phyloP scores from a whole-genome alignment of 2,329 filamentous ascomycete genomes.

The Harringtonia lauricola region DNA sequence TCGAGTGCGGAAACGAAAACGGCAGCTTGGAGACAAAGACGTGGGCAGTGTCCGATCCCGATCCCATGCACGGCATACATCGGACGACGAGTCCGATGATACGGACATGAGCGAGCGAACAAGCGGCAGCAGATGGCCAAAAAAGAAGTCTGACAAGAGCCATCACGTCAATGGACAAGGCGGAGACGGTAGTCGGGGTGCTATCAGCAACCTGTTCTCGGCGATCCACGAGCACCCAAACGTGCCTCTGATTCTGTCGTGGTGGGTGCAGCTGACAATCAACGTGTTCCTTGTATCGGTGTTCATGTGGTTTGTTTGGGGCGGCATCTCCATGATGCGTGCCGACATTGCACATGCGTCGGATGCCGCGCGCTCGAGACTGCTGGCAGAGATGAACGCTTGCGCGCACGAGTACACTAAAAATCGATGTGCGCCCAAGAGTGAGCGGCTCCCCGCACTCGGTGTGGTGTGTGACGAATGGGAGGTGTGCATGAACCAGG shows the following conservation, averaged over 20 bases:
- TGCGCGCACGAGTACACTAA: constrained; percentile 64
- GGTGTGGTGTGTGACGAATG: constrained; percentile 65
- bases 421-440: constrained; percentile 60
- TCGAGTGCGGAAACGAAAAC: constrained; percentile 42
- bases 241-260: constrained; percentile 46
- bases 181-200: constrained; percentile 15
- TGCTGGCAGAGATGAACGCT: constrained; percentile 60
- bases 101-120: constrained; percentile 12
- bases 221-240: constrained; percentile 46
- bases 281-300: constrained; percentile 49
- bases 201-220: constrained; percentile 34
- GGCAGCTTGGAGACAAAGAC: constrained; percentile 38
- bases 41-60: constrained; percentile 38
- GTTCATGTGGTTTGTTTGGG: constrained; percentile 56
- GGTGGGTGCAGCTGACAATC: constrained; percentile 49
- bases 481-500: constrained; percentile 78
- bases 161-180: background rate
- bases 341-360: constrained; percentile 66
- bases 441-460: constrained; percentile 60
- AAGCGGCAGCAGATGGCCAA: constrained; percentile 12
- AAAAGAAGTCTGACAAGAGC: background rate
- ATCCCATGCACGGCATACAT: constrained; percentile 37
- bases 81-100: constrained; percentile 30
- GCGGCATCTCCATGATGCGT: constrained; percentile 58
- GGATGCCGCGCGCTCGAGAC: constrained; percentile 53